Conservation (phyloP, 192 early-diverging fungal species). For the Linnemannia hyalina region DNA sequence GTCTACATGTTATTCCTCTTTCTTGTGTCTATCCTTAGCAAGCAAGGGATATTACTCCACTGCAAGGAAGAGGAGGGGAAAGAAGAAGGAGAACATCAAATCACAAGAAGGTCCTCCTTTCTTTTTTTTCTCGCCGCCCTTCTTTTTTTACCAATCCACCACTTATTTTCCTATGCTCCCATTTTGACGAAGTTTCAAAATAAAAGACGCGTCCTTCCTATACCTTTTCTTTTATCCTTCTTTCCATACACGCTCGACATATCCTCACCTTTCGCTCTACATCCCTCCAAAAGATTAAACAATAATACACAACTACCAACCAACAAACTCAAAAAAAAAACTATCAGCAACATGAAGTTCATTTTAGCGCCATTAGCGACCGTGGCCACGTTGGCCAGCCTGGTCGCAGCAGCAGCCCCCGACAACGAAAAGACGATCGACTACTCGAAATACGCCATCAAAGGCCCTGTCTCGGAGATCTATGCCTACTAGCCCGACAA, state of each 20-base stretch:
- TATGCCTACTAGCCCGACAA: slow-evolving; percentile 26
- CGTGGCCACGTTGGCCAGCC: background rate
- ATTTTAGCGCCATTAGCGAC: slow-evolving; percentile 16
- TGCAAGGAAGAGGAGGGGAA: background rate
- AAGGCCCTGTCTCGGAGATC: background rate
- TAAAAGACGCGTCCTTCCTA: background rate
- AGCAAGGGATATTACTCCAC: background rate
- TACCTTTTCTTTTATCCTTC: background rate
- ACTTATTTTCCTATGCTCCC: background rate
- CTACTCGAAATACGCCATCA: background rate
- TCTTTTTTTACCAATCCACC: background rate
- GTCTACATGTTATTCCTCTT: background rate
- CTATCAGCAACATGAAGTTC: slow-evolving; percentile 1
- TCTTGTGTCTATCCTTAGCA: background rate
- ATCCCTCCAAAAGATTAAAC: background rate
- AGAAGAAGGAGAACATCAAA: background rate
- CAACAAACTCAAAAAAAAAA: slow-evolving; percentile 2
- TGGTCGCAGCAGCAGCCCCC: background rate
- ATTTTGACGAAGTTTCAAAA: background rate
- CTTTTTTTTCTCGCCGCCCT: too few species aligned
- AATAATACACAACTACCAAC: background rate
- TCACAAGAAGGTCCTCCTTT: background rate
- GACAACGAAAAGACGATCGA: background rate
- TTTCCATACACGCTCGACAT: background rate
- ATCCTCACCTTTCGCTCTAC: background rate